These are phyloP conservation scores for Takakia lepidozioides DNA, from an alignment of 225 moss, liverwort and hornwort genomes.

Conservation along the genomic window DNA sequence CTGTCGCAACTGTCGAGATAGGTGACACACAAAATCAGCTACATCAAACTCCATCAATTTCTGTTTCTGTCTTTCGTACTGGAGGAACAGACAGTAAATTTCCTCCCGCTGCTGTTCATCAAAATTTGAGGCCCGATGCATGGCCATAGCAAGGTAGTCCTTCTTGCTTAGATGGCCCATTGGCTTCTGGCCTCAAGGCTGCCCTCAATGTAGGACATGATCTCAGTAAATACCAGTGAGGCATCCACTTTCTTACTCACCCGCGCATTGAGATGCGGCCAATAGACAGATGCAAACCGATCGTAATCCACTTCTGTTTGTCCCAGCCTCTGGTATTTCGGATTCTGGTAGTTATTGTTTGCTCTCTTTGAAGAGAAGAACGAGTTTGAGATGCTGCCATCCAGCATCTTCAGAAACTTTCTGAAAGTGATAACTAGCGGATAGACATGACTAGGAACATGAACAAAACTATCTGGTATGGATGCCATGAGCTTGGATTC, in stretches of 20 bases:
- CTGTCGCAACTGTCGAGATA: constrained; percentile 20
- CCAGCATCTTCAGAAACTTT: constrained; percentile 50
- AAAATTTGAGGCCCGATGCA: constrained; percentile 22
- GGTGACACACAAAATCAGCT: constrained; percentile 42
- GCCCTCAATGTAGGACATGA: no score
- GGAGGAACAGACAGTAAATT: constrained; percentile 34
- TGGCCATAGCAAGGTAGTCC: constrained; percentile 21
- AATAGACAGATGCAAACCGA: constrained; percentile 26
- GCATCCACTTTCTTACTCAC: constrained; percentile 29
- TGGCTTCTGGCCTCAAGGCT: constrained; percentile 24
- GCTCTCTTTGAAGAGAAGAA: constrained; percentile 11
- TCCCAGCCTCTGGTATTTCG: no score
- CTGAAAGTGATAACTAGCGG: constrained; percentile 46
- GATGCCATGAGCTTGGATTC: constrained; percentile 43
- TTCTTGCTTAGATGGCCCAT: no score
- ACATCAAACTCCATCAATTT: constrained; percentile 26
- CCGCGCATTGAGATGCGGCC: constrained; percentile 33
- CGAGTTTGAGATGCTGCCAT: constrained; percentile 32
- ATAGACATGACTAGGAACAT: constrained; percentile 17
- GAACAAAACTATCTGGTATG: constrained; percentile 34
- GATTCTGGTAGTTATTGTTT: no score
- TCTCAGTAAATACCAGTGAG: constrained; percentile 47
- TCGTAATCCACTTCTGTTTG: constrained; percentile 57
- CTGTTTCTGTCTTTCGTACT: constrained; percentile 36
- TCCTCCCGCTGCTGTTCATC: constrained; percentile 26